Evolutionary conservation across 225 moss, liverwort and hornwort genomes (phyloP), one percentile per base, ranked within the genome.

Genomic region (Lunularia cruciata): DNA sequence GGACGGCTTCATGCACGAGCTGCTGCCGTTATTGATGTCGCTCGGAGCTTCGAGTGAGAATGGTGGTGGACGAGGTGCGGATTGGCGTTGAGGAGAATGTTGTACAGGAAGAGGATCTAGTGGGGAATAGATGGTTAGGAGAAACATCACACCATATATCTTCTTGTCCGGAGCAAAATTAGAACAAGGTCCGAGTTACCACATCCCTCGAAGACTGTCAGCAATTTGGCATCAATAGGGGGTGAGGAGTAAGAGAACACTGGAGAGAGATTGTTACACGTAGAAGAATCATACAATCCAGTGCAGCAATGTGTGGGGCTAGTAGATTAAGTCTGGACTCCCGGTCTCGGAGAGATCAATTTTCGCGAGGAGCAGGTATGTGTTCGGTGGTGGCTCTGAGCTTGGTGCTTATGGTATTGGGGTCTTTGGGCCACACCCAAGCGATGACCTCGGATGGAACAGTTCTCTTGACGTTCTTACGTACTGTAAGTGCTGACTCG

Each of bases 371-470:
- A 15, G 23, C 23, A 52, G 12, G 63, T 14, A 75, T 67, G 71
- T 54, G 57, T 43, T 11, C 43, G 25, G 19, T 73, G 32, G 1
- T 36, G 0, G 15, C 56, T 2, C 16, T 67, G 22, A 22, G 57
- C 13, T 15, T 77, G n/a, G 23, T 81, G 16, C 10, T 70, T 1
- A 26, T 66, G 43, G 30, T 65, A 16, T 33, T 72, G 36, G 47
- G 46, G 51, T 40, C 9, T 0, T 33, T 55, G 51, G 10, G 54
- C 1, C 42, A 38, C 45, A 60, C 57, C 28, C 18, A 46, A 6
- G 82, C 82, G 6, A 22, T 83, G 20, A 78, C 58, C 64, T 48
- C 75, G 14, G 82, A 83, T 40, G 82, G 82, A 25, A 72, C 28
- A 15, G 75, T 55, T 14, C 65, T 83, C 32, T 63, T 83, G 28